Conservation (phyloP, 176 grass and related monocot species). For the Rhynchospora breviuscula region DNA sequence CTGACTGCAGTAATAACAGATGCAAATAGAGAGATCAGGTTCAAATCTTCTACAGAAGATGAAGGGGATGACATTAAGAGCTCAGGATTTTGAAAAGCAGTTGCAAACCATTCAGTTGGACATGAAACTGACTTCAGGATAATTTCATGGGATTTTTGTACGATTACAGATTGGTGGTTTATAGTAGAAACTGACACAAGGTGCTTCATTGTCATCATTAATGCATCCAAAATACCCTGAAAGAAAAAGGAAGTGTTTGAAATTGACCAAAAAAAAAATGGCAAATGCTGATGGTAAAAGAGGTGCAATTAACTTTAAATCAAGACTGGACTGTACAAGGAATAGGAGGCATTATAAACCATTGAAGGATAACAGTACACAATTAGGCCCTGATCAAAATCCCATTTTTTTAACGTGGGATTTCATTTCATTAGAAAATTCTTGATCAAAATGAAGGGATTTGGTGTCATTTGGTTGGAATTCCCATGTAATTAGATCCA, state of each 20-base stretch:
- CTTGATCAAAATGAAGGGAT: too few species aligned
- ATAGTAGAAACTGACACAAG: conserved; percentile 57
- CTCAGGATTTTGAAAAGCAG: conserved; percentile 29
- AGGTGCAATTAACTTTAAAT: not conserved
- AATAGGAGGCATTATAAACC: conserved; percentile 1
- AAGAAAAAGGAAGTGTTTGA: conserved; percentile 23
- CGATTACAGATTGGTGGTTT: conserved; percentile 64
- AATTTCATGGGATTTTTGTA: conserved; percentile 65
- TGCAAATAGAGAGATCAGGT: conserved; percentile 62
- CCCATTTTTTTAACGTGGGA: too few species aligned
- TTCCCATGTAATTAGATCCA: too few species aligned
- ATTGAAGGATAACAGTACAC: not conserved
- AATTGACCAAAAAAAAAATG: not conserved
- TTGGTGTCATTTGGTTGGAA: too few species aligned
- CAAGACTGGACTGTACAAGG: not conserved
- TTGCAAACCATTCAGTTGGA: conserved; percentile 34
- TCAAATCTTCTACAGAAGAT: conserved; percentile 43
- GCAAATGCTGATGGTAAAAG: not conserved
- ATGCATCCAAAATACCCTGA: conserved; percentile 60
- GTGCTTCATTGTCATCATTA: conserved; percentile 79
- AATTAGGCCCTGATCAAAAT: too few species aligned
- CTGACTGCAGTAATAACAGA: conserved; percentile 62
- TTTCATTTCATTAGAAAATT: too few species aligned
- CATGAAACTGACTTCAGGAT: conserved; percentile 34
- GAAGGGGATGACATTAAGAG: conserved; percentile 24